These are phyloP conservation scores for Penicillium crystallinum DNA, from an alignment of 495 filamentous ascomycete species.

Conservation along the genomic window DNA sequence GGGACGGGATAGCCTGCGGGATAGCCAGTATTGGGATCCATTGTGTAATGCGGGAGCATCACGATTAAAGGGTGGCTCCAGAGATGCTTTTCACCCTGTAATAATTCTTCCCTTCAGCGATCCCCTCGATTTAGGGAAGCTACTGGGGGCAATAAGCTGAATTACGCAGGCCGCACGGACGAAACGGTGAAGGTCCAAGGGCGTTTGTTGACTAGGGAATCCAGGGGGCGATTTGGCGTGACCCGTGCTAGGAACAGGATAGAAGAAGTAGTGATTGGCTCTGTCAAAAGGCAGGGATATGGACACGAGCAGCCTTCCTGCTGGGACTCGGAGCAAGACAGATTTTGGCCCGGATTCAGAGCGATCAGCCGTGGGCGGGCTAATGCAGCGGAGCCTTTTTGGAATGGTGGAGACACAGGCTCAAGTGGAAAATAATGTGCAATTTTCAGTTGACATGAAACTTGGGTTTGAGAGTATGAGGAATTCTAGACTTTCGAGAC, in stretches of 20 bases:
- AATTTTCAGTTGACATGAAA: background rate
- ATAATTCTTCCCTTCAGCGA: constrained; percentile 7
- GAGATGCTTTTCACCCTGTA: constrained; percentile 11
- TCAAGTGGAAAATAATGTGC: background rate
- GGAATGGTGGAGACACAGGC: constrained; percentile 20
- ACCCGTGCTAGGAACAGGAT: background rate
- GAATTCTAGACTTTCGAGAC: background rate
- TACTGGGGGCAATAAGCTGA: constrained; percentile 5
- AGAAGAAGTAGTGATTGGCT: constrained; percentile 20
- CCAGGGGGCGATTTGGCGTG: constrained; percentile 17
- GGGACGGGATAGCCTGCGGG: constrained; percentile 37
- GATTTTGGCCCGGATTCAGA: constrained; percentile 32
- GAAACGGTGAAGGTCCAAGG: constrained; percentile 4
- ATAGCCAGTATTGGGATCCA: constrained; percentile 44
- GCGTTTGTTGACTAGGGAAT: constrained; percentile 14
- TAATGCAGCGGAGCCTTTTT: constrained; percentile 32
- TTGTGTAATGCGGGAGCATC: constrained; percentile 26
- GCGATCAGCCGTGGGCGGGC: constrained; percentile 35
- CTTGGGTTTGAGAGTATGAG: background rate
- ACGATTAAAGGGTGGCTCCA: constrained; percentile 9
- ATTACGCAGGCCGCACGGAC: constrained; percentile 25
- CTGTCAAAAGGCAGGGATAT: constrained; percentile 13
- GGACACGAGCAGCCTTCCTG: constrained; percentile 19
- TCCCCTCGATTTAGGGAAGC: constrained; percentile 9
- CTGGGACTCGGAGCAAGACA: constrained; percentile 22